Evolutionary conservation across 768 basidiomycete species (phyloP).

Genomic region (Hericium erinaceus): DNA sequence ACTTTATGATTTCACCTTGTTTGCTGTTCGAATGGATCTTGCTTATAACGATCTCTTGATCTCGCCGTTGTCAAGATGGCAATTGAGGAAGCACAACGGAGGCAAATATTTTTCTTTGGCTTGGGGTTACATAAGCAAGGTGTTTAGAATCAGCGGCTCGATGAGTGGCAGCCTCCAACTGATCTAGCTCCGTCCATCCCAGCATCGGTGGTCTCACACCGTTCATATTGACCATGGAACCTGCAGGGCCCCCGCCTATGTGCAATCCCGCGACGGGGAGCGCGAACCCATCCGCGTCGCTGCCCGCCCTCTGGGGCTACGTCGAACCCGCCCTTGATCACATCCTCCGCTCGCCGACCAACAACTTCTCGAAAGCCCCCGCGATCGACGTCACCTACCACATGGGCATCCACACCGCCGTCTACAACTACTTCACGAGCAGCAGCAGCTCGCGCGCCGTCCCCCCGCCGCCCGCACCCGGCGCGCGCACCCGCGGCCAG

Average conservation of each 20-base stretch:
- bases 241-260: neutral
- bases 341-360: slow-evolving; percentile 62
- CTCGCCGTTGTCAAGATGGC: too few relatives aligned
- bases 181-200: too few relatives aligned
- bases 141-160: too few relatives aligned
- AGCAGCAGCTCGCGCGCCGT: neutral
- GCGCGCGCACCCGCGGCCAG: slow-evolving; percentile 7
- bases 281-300: slow-evolving; percentile 65
- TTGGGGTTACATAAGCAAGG: too few relatives aligned
- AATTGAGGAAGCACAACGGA: too few relatives aligned
- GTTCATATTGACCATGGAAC: too few relatives aligned
- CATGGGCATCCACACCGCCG: slow-evolving; percentile 72
- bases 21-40: neutral
- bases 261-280: slow-evolving; percentile 24
- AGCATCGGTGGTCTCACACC: too few relatives aligned
- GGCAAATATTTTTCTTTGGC: too few relatives aligned
- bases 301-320: slow-evolving; percentile 68
- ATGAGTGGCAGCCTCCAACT: too few relatives aligned
- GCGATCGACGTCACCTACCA: slow-evolving; percentile 65
- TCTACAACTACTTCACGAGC: slow-evolving; percentile 63
- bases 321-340: slow-evolving; percentile 68
- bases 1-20: neutral
- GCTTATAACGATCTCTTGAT: too few relatives aligned
- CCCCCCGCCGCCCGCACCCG: slow-evolving; percentile 4
- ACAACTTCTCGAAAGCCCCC: slow-evolving; percentile 52